phyloP scores from a whole-genome alignment of 75 land plant genomes.

The Adiantum capillusveneris region DNA sequence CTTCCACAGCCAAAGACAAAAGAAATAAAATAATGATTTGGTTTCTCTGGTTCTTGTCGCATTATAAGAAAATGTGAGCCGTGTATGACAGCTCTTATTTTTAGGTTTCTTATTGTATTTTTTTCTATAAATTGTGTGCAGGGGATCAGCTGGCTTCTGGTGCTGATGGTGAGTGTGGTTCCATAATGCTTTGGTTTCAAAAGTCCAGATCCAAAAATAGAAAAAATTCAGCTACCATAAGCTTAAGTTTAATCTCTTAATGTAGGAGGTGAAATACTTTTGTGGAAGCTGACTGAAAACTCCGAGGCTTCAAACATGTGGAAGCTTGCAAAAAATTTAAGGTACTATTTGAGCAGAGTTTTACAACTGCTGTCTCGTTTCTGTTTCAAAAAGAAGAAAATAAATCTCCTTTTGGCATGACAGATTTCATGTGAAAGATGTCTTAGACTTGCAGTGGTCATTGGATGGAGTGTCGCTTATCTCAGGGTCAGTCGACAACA shows the following conservation, averaged over 20 bases:
- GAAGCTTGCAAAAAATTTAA: conserved; percentile 61
- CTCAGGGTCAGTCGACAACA: conserved; percentile 96
- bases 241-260: neutral
- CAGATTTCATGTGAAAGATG: conserved; percentile 93
- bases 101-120: too few relatives aligned
- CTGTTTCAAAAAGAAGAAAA: too few relatives aligned
- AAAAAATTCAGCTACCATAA: too few relatives aligned
- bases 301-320: conserved; percentile 33
- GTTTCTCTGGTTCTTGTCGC: too few relatives aligned
- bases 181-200: neutral
- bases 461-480: conserved; percentile 64
- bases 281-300: conserved; percentile 68
- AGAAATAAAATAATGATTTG: too few relatives aligned
- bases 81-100: too few relatives aligned
- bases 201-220: too few relatives aligned
- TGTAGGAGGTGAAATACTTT: conserved; percentile 81
- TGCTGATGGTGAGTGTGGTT: conserved; percentile 69
- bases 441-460: conserved; percentile 93
- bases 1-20: too few relatives aligned
- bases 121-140: conserved; percentile 22
- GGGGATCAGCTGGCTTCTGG: conserved; percentile 96
- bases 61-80: too few relatives aligned
- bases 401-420: conserved; percentile 12
- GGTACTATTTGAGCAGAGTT: neutral
- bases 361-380: too few relatives aligned